Percentiles rank a stretch among this genome's conserved stretches.
Conservation (phyloP, 2,329 filamentous ascomycete species). For the Epichloe gansuensis region DNA sequence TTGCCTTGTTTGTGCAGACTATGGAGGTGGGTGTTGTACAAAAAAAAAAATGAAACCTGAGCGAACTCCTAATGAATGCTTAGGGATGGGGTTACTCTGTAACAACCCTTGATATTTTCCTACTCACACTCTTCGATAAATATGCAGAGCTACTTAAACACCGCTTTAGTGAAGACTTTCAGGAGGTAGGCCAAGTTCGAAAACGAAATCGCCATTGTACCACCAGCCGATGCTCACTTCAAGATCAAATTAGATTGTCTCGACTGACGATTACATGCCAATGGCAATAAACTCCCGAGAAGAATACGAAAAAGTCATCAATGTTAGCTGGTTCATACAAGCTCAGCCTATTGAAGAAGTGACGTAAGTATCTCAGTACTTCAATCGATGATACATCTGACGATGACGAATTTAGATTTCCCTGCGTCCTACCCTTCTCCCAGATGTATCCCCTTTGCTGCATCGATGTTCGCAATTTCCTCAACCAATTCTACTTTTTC, state of each 20-base stretch:
- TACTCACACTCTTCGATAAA: conserved; percentile 83
- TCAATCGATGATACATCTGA: not conserved
- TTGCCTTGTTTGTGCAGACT: conserved; percentile 91
- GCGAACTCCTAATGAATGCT: conserved; percentile 64
- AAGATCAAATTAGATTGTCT: conserved; percentile 40
- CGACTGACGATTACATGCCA: conserved; percentile 99
- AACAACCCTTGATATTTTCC: conserved; percentile 64
- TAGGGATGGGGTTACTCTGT: conserved; percentile 86
- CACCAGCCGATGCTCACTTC: not conserved
- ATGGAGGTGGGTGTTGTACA: conserved; percentile 61
- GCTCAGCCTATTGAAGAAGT: conserved; percentile 66
- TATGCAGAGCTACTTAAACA: conserved; percentile 85
- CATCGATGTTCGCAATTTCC: conserved; percentile 93
- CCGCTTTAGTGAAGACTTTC: conserved; percentile 89
- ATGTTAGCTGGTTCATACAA: conserved; percentile 89
- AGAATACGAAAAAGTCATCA: conserved; percentile 91
- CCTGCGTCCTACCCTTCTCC: conserved; percentile 91
- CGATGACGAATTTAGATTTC: conserved; percentile 47
- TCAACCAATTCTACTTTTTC: conserved; percentile 98
- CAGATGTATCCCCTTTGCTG: conserved; percentile 99
- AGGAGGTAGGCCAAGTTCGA: conserved; percentile 46
- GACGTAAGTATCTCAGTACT: conserved; percentile 36
- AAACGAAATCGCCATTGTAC: not conserved
- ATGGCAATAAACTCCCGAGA: conserved; percentile 88
- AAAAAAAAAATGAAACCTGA: conserved; percentile 36